phyloP scores from a whole-genome alignment of 2,329 filamentous ascomycete species.

The Pyrenophora tritici-repentis region DNA sequence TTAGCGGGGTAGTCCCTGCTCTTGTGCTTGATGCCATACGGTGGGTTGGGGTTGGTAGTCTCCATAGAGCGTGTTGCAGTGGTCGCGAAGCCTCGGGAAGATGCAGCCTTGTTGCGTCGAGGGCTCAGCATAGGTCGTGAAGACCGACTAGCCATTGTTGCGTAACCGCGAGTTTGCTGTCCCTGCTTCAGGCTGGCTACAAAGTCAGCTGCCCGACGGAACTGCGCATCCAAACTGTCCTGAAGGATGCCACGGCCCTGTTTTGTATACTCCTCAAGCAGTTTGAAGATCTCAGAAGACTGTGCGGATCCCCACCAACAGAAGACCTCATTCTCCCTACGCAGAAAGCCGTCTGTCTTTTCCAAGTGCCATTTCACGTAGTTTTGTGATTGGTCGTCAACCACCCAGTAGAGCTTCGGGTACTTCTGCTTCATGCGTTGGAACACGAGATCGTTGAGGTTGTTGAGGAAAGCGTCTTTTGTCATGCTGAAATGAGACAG shows the following conservation, averaged over 20 bases:
- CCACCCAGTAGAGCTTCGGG: slow-evolving; percentile 92
- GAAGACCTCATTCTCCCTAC: slow-evolving; percentile 82
- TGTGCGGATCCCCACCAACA: slow-evolving; percentile 95
- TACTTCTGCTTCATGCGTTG: slow-evolving; percentile 92
- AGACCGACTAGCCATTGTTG: slow-evolving; percentile 48
- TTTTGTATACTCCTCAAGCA: slow-evolving; percentile 84
- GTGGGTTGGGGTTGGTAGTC: slow-evolving; percentile 85
- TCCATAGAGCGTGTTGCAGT: slow-evolving; percentile 47
- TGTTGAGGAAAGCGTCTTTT: slow-evolving; percentile 91
- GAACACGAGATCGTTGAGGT: slow-evolving; percentile 94
- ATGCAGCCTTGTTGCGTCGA: slow-evolving; percentile 35
- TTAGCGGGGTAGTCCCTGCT: slow-evolving; percentile 79
- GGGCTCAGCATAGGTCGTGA: slow-evolving; percentile 30
- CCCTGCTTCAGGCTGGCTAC: slow-evolving; percentile 65
- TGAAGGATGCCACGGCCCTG: slow-evolving; percentile 87
- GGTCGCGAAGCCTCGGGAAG: slow-evolving; percentile 61
- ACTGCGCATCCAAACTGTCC: slow-evolving; percentile 83
- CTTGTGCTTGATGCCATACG: slow-evolving; percentile 84
- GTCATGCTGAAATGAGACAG: slow-evolving; percentile 91
- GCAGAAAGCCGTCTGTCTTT: slow-evolving; percentile 91
- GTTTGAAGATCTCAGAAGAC: slow-evolving; percentile 76
- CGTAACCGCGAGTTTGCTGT: slow-evolving; percentile 71
- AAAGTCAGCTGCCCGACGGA: slow-evolving; percentile 75
- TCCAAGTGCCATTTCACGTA: slow-evolving; percentile 93
- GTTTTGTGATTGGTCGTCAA: slow-evolving; percentile 94